A percentile compares a stretch with the other conserved stretches of the same genome.
These are phyloP conservation scores for Mucor velutinosus DNA, from an alignment of 371 early-diverging fungal genomes.

Conservation along the genomic window DNA sequence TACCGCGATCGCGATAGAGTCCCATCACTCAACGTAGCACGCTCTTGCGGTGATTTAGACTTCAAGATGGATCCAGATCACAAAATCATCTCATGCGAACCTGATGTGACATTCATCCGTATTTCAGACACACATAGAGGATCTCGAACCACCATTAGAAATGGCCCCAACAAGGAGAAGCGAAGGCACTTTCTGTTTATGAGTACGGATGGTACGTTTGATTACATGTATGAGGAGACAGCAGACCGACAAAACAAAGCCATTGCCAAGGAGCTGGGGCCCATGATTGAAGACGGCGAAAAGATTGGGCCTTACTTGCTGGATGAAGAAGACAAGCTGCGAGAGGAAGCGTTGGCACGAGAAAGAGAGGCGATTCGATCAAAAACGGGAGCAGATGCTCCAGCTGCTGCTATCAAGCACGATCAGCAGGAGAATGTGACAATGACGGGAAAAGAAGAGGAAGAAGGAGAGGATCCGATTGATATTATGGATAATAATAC, in stretches of 20 bases:
- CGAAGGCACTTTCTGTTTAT: constrained; percentile 53
- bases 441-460: neutral
- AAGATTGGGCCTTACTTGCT: constrained; percentile 42
- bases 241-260: constrained; percentile 52
- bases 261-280: constrained; percentile 46
- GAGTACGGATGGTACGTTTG: constrained; percentile 55
- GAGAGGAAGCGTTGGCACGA: constrained; percentile 3
- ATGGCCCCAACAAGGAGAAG: constrained; percentile 29
- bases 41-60: constrained; percentile 67
- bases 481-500: neutral
- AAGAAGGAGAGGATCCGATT: neutral
- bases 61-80: constrained; percentile 61
- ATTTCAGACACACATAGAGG: constrained; percentile 33
- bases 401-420: neutral
- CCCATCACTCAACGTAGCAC: constrained; percentile 64
- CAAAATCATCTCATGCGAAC: constrained; percentile 60
- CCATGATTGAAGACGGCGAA: constrained; percentile 56
- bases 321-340: constrained; percentile 29
- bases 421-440: neutral
- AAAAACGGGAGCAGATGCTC: neutral
- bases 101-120: constrained; percentile 62
- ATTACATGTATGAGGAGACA: constrained; percentile 56
- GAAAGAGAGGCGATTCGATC: neutral
- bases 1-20: constrained; percentile 42
- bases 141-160: constrained; percentile 25